Evolutionary conservation across 352 stramenopile species (phyloP).

Genomic region (Blastocystis sp.): DNA sequence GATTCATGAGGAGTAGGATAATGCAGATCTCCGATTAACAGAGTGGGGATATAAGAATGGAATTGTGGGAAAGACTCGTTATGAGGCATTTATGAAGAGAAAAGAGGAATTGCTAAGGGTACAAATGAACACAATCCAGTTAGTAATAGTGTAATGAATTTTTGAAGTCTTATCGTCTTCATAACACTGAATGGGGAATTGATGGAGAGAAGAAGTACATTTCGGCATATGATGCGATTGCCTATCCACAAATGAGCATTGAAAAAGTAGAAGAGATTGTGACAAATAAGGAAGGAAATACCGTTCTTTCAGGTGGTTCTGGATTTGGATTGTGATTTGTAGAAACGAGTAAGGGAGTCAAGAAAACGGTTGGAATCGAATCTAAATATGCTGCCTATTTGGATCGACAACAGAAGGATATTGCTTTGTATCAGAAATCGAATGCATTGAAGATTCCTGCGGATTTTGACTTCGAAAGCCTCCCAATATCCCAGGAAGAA

Average conservation of each 20-base stretch:
- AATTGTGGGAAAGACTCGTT: slow-evolving; percentile 71
- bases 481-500: slow-evolving; percentile 59
- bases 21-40: slow-evolving; percentile 90
- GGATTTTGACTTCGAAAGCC: slow-evolving; percentile 50
- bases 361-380: slow-evolving; percentile 75
- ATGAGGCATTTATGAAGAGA: slow-evolving; percentile 76
- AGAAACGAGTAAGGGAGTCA: neutral
- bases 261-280: slow-evolving; percentile 64
- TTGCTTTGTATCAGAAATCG: slow-evolving; percentile 85
- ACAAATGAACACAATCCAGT: slow-evolving; percentile 46
- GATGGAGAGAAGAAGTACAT: slow-evolving; percentile 71
- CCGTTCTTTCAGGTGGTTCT: neutral
- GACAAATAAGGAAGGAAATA: neutral
- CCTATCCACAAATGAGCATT: slow-evolving; percentile 66
- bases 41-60: slow-evolving; percentile 78
- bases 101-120: slow-evolving; percentile 72
- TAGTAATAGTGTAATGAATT: slow-evolving; percentile 64
- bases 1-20: slow-evolving; percentile 72
- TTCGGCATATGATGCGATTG: slow-evolving; percentile 71
- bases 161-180: slow-evolving; percentile 70
- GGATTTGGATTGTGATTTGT: neutral
- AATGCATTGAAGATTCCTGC: slow-evolving; percentile 82
- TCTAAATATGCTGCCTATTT: slow-evolving; percentile 87
- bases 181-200: slow-evolving; percentile 78
- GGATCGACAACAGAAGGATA: slow-evolving; percentile 84